Evolutionary conservation across 2,329 filamentous ascomycete species (phyloP).

Genomic region (Cryoendolithus antarcticus): DNA sequence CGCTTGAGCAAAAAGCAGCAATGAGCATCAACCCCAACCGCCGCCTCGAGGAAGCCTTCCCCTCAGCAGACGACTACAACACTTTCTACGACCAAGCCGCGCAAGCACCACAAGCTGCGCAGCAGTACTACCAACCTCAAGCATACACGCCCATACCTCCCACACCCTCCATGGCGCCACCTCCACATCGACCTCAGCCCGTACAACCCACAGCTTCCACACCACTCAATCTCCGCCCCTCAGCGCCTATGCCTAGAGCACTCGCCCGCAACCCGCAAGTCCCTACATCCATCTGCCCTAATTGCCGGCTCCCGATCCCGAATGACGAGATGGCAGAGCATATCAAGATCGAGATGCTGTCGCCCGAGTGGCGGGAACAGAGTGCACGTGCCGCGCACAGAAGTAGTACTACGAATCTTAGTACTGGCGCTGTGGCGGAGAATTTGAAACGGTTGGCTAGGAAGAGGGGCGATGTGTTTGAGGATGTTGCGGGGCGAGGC

Average conservation of each 20-base stretch:
- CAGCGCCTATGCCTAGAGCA: too few relatives aligned
- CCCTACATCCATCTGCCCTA: constrained; percentile 70
- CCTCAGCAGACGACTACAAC: constrained; percentile 51
- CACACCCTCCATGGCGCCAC: too few relatives aligned
- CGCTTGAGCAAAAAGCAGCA: constrained; percentile 89
- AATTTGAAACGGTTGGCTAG: constrained; percentile 92
- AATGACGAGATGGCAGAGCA: constrained; percentile 81
- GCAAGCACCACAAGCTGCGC: too few relatives aligned
- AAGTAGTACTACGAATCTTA: constrained; percentile 73
- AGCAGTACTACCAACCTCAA: too few relatives aligned
- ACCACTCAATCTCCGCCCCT: too few relatives aligned
- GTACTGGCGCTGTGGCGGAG: constrained; percentile 75
- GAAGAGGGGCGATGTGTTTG: constrained; percentile 78
- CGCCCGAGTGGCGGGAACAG: constrained; percentile 92
- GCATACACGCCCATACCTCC: too few relatives aligned
- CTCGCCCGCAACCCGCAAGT: constrained; percentile 9
- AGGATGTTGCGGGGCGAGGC: constrained; percentile 54
- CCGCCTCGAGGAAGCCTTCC: constrained; percentile 91
- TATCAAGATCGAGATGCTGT: constrained; percentile 87
- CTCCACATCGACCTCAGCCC: too few relatives aligned
- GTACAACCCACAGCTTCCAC: constrained; percentile 7
- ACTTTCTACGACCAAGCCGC: constrained; percentile 20
- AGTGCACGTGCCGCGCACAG: constrained; percentile 78
- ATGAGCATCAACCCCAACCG: constrained; percentile 71
- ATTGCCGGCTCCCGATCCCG: constrained; percentile 83